A percentile compares a stretch with the other conserved stretches of the same genome.
phyloP scores from a whole-genome alignment of 2,329 filamentous ascomycete species.

The Botryotinia narcissicola region DNA sequence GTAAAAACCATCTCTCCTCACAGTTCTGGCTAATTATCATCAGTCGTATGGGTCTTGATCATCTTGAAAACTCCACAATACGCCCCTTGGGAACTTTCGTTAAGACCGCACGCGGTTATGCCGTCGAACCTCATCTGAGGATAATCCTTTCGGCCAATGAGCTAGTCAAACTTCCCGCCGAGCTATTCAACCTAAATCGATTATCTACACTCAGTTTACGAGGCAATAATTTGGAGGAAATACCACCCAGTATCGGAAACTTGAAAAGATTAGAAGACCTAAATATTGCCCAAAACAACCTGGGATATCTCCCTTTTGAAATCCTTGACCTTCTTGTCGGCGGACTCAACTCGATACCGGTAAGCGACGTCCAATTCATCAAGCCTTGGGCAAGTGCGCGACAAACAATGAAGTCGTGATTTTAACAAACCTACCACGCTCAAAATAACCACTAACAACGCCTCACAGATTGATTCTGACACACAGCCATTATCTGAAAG shows the following conservation, averaged over 20 bases:
- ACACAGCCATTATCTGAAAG: background rate
- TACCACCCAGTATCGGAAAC: conserved; percentile 58
- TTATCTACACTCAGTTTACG: conserved; percentile 66
- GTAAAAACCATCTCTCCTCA: conserved; percentile 32
- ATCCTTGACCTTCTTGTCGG: conserved; percentile 27
- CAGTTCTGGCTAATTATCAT: conserved; percentile 21
- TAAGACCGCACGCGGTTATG: conserved; percentile 42
- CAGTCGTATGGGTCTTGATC: conserved; percentile 43
- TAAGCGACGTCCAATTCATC: background rate
- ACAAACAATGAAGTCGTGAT: background rate
- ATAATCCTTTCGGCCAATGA: conserved; percentile 61
- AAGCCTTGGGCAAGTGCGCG: background rate
- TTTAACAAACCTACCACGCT: background rate
- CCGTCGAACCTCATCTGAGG: conserved; percentile 57
- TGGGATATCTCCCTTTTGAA: conserved; percentile 54
- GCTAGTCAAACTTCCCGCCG: conserved; percentile 54
- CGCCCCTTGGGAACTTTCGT: conserved; percentile 54
- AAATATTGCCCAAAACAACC: conserved; percentile 63
- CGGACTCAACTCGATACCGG: background rate
- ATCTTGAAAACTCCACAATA: conserved; percentile 56
- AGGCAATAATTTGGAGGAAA: conserved; percentile 58
- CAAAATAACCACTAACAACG: background rate
- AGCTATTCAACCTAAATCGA: conserved; percentile 60
- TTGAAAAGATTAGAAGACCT: conserved; percentile 59
- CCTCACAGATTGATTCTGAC: background rate